phyloP scores from a whole-genome alignment of 1,284 basidiomycete genomes.

The Puccinia polysora region DNA sequence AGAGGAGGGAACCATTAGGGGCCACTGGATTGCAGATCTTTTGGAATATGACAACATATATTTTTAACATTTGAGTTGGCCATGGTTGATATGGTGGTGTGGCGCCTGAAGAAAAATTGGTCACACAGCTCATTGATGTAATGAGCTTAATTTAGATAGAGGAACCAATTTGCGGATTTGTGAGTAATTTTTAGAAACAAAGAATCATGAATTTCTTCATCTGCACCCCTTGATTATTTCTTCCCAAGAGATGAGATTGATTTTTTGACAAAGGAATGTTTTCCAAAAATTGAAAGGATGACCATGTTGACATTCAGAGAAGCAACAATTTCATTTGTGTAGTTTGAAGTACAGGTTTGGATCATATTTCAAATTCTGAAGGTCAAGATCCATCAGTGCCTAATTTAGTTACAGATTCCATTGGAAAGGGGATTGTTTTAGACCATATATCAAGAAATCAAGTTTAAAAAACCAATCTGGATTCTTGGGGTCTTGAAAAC shows the following conservation, averaged over 20 bases:
- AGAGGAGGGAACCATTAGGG: background rate
- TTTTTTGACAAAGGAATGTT: background rate
- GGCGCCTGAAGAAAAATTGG: background rate
- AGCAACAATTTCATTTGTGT: background rate
- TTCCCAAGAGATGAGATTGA: background rate
- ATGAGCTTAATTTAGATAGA: background rate
- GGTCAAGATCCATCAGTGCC: background rate
- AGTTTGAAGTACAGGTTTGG: constrained; percentile 10
- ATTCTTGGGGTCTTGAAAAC: background rate
- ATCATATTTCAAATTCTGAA: background rate
- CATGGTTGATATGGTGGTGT: no score
- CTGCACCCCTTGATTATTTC: background rate
- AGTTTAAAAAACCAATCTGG: background rate
- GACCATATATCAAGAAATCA: background rate
- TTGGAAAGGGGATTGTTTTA: background rate
- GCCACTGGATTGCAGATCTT: background rate
- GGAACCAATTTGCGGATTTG: background rate
- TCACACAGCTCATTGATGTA: background rate
- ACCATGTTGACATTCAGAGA: background rate
- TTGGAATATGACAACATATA: background rate
- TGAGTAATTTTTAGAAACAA: background rate
- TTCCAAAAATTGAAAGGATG: background rate
- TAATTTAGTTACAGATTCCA: background rate
- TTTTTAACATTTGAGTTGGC: background rate
- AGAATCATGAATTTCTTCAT: background rate